Percentiles rank a stretch among this genome's conserved stretches.
Evolutionary conservation across 495 filamentous ascomycete genomes (phyloP).

Genomic region (Diplogelasinospora grovesii): DNA sequence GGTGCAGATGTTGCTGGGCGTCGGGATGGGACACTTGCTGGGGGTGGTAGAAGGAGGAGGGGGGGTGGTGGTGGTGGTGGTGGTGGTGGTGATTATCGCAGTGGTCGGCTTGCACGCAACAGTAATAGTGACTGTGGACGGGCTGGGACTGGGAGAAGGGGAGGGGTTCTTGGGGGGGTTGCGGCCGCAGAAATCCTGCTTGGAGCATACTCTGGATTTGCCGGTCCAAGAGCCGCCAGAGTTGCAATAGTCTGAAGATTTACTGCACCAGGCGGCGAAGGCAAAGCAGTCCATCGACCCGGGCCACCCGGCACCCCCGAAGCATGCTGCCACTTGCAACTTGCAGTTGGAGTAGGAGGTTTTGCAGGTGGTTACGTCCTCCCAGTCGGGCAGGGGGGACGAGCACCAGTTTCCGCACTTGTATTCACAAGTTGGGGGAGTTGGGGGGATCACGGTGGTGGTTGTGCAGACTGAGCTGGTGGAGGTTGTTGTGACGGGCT

Average conservation of each 20-base stretch:
- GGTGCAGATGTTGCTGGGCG: constrained; percentile 38
- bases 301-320: constrained; percentile 40
- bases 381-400: constrained; percentile 37
- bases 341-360: constrained; percentile 30
- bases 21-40: constrained; percentile 32
- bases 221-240: constrained; percentile 23
- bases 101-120: constrained; percentile 27
- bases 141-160: constrained; percentile 12
- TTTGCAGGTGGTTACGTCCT: constrained; percentile 30
- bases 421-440: constrained; percentile 42
- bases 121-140: constrained; percentile 23
- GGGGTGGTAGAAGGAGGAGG: constrained; percentile 11
- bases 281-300: constrained; percentile 38
- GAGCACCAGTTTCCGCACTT: constrained; percentile 47
- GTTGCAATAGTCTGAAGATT: constrained; percentile 31
- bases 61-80: constrained; percentile 16
- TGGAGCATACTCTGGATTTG: constrained; percentile 17
- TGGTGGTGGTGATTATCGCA: constrained; percentile 13
- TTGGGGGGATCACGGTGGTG: too few species aligned
- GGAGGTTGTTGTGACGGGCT: constrained; percentile 9
- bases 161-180: constrained; percentile 28
- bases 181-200: constrained; percentile 29
- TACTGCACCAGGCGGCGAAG: constrained; percentile 37
- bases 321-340: constrained; percentile 42
- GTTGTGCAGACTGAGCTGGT: constrained; percentile 34